A percentile compares a stretch with the other conserved stretches of the same genome.
These are phyloP conservation scores for Mentha longifolia DNA, from an alignment of 257 asterid genomes.

Conservation along the genomic window DNA sequence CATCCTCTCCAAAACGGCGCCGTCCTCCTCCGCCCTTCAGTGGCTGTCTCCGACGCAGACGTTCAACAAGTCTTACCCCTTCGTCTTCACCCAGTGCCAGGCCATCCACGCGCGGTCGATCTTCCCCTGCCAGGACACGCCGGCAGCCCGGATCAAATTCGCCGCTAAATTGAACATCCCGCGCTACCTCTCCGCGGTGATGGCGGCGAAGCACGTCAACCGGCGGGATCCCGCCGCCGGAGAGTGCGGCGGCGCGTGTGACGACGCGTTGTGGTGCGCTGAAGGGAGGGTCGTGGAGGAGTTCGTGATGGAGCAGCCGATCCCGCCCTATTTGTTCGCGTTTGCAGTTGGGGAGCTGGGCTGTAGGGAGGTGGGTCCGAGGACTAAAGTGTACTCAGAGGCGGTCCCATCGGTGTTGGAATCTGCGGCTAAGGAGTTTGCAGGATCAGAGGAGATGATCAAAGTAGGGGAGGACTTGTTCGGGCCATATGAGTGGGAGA, in stretches of 20 bases:
- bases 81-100: constrained; percentile 93
- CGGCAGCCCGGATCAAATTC: constrained; percentile 77
- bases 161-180: constrained; percentile 77
- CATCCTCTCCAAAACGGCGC: constrained; percentile 56
- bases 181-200: constrained; percentile 67
- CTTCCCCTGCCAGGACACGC: constrained; percentile 98
- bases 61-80: constrained; percentile 70
- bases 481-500: constrained; percentile 96
- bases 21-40: constrained; percentile 78
- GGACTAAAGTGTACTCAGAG: constrained; percentile 83
- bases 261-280: constrained; percentile 73
- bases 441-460: constrained; percentile 90
- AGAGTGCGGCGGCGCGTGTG: constrained; percentile 66
- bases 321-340: constrained; percentile 91
- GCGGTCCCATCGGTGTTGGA: constrained; percentile 63
- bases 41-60: constrained; percentile 95
- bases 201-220: constrained; percentile 70
- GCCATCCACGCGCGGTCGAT: constrained; percentile 92
- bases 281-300: constrained; percentile 87
- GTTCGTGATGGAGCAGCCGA: constrained; percentile 88
- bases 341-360: constrained; percentile 93
- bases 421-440: constrained; percentile 79
- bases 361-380: constrained; percentile 86
- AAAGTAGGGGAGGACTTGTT: constrained; percentile 85
- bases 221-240: constrained; percentile 59